Conservation (phyloP, 163 green algal genomes). For the Trebouxia gelatinosa region DNA sequence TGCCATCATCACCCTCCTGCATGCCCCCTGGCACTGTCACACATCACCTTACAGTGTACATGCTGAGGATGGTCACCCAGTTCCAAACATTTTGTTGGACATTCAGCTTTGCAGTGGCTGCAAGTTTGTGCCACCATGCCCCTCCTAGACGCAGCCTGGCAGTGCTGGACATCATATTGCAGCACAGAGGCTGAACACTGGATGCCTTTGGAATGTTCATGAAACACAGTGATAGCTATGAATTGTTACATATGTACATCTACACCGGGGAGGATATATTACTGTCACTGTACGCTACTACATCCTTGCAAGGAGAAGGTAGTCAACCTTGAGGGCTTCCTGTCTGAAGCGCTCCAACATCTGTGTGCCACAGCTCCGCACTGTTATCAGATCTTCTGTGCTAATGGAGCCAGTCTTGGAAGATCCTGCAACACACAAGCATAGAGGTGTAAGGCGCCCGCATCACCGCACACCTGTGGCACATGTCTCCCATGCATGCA, state of each 20-base stretch:
- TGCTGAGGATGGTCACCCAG: background rate
- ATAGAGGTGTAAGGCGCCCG: too few relatives aligned
- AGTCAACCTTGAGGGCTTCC: slow-evolving; percentile 35
- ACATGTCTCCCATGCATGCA: too few relatives aligned
- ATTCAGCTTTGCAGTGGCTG: too few relatives aligned
- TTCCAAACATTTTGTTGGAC: background rate
- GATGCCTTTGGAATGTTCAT: background rate
- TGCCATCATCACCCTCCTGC: slow-evolving; percentile 40
- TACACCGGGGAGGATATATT: too few relatives aligned
- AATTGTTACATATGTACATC: background rate
- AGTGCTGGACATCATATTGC: too few relatives aligned
- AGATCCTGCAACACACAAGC: background rate
- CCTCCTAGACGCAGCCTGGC: too few relatives aligned
- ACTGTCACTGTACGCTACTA: too few relatives aligned
- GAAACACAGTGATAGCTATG: background rate
- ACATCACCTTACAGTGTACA: background rate
- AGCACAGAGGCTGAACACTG: background rate
- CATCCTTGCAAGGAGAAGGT: too few relatives aligned
- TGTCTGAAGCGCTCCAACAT: slow-evolving; percentile 46
- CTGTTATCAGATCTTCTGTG: slow-evolving; percentile 37
- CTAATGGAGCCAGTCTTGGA: slow-evolving; percentile 19
- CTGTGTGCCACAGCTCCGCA: slow-evolving; percentile 42
- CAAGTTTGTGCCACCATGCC: too few relatives aligned
- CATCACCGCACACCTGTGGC: too few relatives aligned
- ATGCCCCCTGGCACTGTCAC: background rate